phyloP scores from a whole-genome alignment of 169 alveolate genomes.

The Ichthyophthirius multifiliis region DNA sequence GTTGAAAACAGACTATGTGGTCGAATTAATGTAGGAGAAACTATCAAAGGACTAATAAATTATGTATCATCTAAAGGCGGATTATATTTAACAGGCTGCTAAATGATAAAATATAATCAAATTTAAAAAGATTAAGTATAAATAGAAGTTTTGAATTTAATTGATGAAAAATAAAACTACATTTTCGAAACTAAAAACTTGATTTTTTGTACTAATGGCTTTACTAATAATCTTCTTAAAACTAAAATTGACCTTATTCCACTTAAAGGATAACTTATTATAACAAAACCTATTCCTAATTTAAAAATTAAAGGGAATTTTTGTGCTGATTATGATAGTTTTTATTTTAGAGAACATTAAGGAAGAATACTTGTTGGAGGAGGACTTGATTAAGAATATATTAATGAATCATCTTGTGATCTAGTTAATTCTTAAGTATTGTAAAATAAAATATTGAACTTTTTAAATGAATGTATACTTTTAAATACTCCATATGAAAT shows the following conservation, averaged over 20 bases:
- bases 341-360: slow-evolving; percentile 1
- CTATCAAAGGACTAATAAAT: background rate
- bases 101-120: background rate
- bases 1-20: background rate
- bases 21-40: background rate
- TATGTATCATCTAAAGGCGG: background rate
- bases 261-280: background rate
- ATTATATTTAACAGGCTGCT: background rate
- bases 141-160: background rate
- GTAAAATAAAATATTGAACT: background rate
- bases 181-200: background rate
- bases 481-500: background rate
- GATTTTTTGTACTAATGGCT: slow-evolving; percentile 8
- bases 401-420: background rate
- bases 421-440: background rate
- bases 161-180: background rate
- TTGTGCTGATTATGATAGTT: background rate
- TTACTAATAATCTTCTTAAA: background rate
- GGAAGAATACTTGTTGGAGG: background rate
- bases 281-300: background rate
- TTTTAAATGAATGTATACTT: background rate
- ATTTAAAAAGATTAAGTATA: background rate
- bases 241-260: background rate
- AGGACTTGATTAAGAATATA: background rate
- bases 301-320: background rate